Conservation (phyloP, 2,329 filamentous ascomycete genomes). For the Botryosphaeria dothidea region DNA sequence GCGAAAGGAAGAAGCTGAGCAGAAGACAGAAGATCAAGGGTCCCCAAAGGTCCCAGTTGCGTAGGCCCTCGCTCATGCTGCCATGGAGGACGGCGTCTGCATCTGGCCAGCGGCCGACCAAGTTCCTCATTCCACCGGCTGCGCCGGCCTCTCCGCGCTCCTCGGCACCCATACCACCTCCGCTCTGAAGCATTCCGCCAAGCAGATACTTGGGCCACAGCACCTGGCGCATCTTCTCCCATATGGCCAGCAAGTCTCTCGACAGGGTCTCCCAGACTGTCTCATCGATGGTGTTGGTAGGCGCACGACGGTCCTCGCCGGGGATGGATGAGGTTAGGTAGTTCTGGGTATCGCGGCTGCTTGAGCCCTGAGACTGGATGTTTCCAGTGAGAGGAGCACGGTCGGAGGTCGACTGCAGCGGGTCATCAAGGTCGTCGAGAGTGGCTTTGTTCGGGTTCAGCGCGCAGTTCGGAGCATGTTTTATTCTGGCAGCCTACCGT, state of each 20-base stretch:
- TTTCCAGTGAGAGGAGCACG: conserved; percentile 81
- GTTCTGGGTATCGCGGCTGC: conserved; percentile 62
- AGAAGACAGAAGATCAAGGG: conserved; percentile 92
- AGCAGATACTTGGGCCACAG: conserved; percentile 94
- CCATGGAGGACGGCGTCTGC: conserved; percentile 66
- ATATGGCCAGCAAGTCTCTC: conserved; percentile 86
- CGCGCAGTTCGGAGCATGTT: conserved; percentile 18
- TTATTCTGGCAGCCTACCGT: conserved; percentile 40
- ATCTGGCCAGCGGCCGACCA: conserved; percentile 67
- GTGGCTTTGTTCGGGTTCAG: conserved; percentile 59
- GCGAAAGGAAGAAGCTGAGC: conserved; percentile 82
- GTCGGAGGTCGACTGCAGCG: conserved; percentile 68
- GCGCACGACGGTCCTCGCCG: conserved; percentile 87
- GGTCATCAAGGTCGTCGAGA: conserved; percentile 91
- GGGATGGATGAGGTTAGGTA: conserved; percentile 88
- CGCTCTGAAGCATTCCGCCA: conserved; percentile 61
- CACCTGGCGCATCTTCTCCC: conserved; percentile 98
- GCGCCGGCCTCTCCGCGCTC: conserved; percentile 55
- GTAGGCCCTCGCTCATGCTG: conserved; percentile 82
- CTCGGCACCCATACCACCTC: conserved; percentile 59
- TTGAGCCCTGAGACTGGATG: conserved; percentile 63
- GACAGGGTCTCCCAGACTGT: conserved; percentile 96
- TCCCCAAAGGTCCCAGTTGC: conserved; percentile 98
- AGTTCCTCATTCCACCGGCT: conserved; percentile 50
- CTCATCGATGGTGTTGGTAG: conserved; percentile 94